These are phyloP conservation scores for Penicillium sp. DNA, from an alignment of 2,329 filamentous ascomycete species.

Conservation along the genomic window DNA sequence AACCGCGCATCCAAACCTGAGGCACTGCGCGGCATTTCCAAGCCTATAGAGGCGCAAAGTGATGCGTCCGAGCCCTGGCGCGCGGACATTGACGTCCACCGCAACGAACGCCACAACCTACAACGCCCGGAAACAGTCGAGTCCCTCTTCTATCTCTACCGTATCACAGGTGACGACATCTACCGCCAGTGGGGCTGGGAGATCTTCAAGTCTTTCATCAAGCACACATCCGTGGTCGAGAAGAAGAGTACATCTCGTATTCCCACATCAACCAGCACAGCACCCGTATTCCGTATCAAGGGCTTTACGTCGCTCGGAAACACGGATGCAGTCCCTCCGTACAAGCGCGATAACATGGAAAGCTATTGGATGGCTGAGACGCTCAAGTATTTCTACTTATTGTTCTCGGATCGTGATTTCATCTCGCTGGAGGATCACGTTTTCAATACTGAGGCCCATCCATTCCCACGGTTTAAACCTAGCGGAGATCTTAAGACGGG, in stretches of 20 bases:
- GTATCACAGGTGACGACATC: constrained; percentile 83
- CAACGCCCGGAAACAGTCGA: constrained; percentile 97
- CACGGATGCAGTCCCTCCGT: constrained; percentile 69
- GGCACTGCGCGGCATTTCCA: constrained; percentile 38
- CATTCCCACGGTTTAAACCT: constrained; percentile 83
- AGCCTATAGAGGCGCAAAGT: constrained; percentile 32
- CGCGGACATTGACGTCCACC: constrained; percentile 75
- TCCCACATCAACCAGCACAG: constrained; percentile 9
- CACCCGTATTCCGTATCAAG: constrained; percentile 30
- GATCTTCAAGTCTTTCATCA: constrained; percentile 91
- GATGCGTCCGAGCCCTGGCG: constrained; percentile 58
- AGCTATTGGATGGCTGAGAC: constrained; percentile 99
- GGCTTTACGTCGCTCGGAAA: constrained; percentile 81
- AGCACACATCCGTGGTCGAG: constrained; percentile 76
- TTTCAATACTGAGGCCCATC: constrained; percentile 94
- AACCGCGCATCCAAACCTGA: constrained; percentile 34
- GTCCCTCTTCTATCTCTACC: constrained; percentile 96
- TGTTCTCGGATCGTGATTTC: constrained; percentile 82
- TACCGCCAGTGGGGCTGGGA: constrained; percentile 98
- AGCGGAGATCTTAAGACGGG: constrained; percentile 47
- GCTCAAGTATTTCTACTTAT: constrained; percentile 93
- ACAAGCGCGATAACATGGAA: constrained; percentile 87
- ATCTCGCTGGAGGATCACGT: constrained; percentile 84
- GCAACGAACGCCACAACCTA: constrained; percentile 85
- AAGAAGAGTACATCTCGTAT: constrained; percentile 43